Evolutionary conservation across 2,329 filamentous ascomycete genomes (phyloP).

Genomic region (Pseudogymnoascus sp.): DNA sequence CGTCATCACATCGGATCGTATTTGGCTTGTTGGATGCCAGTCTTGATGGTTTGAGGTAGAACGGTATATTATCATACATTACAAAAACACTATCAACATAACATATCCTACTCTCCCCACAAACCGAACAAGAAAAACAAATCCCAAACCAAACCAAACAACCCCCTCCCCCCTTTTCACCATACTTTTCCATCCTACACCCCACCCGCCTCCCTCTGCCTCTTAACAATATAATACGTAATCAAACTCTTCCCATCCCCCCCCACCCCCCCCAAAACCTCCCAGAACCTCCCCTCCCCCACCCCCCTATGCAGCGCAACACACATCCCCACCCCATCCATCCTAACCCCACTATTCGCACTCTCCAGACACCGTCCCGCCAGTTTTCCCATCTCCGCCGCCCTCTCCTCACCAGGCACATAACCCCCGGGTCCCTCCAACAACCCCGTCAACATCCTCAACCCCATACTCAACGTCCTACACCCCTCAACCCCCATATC

Average conservation of each 20-base stretch:
- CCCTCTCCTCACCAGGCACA: slow-evolving; percentile 40
- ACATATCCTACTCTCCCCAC: too few species aligned
- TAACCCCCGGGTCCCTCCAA: slow-evolving; percentile 37
- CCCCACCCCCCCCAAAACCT: slow-evolving; percentile 50
- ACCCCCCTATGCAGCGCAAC: slow-evolving; percentile 58
- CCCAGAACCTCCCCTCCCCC: slow-evolving; percentile 58
- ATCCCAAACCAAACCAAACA: not conserved
- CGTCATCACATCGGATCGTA: too few species aligned
- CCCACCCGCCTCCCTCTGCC: slow-evolving; percentile 16
- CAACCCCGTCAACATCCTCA: slow-evolving; percentile 53
- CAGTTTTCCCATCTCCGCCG: slow-evolving; percentile 42
- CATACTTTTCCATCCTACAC: slow-evolving; percentile 31
- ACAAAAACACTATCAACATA: too few species aligned
- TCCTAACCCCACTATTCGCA: slow-evolving; percentile 52
- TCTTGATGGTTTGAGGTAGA: too few species aligned
- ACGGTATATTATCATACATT: too few species aligned
- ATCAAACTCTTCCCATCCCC: slow-evolving; percentile 70
- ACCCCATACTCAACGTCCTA: slow-evolving; percentile 51
- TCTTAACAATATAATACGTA: slow-evolving; percentile 72
- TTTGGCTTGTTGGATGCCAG: too few species aligned
- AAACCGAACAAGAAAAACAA: not conserved
- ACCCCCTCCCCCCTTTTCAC: slow-evolving; percentile 33
- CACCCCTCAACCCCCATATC: slow-evolving; percentile 38
- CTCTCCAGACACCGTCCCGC: slow-evolving; percentile 51
- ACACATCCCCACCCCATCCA: slow-evolving; percentile 74